Evolutionary conservation across 805 yeast genomes (phyloP).

Genomic region (Metschnikowia santaceciliae): DNA sequence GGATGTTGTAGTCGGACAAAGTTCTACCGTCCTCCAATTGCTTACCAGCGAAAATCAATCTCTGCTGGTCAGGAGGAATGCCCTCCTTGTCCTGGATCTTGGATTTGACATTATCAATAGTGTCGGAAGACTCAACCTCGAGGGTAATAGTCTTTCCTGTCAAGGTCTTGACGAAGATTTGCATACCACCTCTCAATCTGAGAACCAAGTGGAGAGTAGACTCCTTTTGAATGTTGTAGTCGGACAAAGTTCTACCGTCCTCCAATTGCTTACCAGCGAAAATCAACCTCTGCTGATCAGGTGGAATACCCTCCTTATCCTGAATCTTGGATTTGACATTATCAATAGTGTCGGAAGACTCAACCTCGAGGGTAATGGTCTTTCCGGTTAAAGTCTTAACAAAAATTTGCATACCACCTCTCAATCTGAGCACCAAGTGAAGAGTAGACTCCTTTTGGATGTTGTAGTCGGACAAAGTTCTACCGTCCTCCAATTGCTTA

Average conservation of each 20-base stretch:
- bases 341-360: too few species aligned
- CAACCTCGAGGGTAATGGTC: too few species aligned
- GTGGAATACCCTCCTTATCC: too few species aligned
- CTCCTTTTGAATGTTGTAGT: slow-evolving; percentile 45
- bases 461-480: slow-evolving; percentile 37
- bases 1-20: slow-evolving; percentile 95
- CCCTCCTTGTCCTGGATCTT: too few species aligned
- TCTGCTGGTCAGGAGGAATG: too few species aligned
- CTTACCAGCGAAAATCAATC: slow-evolving; percentile 75
- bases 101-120: too few species aligned
- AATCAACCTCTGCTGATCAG: slow-evolving; percentile 34
- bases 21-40: slow-evolving; percentile 97
- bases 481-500: slow-evolving; percentile 43
- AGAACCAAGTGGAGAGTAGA: slow-evolving; percentile 29
- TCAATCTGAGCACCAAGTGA: slow-evolving; percentile 19
- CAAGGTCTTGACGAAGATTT: slow-evolving; percentile 51
- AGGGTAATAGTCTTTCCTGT: slow-evolving; percentile 21
- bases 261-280: slow-evolving; percentile 48
- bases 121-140: too few species aligned
- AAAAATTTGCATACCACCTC: slow-evolving; percentile 56
- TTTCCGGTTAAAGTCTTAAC: slow-evolving; percentile 46
- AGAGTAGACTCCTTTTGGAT: slow-evolving; percentile 43
- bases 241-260: slow-evolving; percentile 34
- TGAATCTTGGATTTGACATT: too few species aligned
- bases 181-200: slow-evolving; percentile 48